phyloP scores from a whole-genome alignment of 179 eudicot genomes.

The Beta lomatogona region DNA sequence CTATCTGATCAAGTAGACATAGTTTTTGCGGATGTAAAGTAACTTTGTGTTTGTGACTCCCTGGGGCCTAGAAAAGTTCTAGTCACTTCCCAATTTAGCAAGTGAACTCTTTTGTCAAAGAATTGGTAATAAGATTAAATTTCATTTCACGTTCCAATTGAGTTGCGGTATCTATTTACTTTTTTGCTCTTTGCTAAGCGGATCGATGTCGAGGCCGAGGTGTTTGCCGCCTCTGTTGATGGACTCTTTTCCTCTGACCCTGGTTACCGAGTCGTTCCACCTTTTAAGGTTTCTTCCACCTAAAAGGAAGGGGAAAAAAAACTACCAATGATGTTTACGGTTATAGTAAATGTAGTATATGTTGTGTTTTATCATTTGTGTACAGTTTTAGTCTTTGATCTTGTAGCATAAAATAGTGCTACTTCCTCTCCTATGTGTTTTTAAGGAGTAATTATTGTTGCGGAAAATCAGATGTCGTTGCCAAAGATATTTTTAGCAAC shows the following conservation, averaged over 20 bases:
- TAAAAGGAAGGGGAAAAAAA: not conserved
- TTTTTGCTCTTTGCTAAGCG: constrained; percentile 53
- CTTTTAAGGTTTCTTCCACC: constrained; percentile 18
- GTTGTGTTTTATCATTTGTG: constrained; percentile 1
- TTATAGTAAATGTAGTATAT: not conserved
- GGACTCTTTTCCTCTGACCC: constrained; percentile 38
- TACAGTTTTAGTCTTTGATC: constrained; percentile 14
- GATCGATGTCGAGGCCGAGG: constrained; percentile 34
- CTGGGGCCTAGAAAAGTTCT: too few species aligned
- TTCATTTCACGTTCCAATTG: too few species aligned
- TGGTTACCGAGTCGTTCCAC: constrained; percentile 52
- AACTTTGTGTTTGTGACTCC: too few species aligned
- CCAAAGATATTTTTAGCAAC: too few species aligned
- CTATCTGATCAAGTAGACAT: too few species aligned
- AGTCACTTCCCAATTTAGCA: too few species aligned
- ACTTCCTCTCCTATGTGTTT: not conserved
- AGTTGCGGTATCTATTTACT: too few species aligned
- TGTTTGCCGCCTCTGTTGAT: constrained; percentile 21
- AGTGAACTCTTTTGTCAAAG: too few species aligned
- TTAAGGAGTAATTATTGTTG: constrained; percentile 1
- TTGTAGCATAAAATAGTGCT: constrained; percentile 2
- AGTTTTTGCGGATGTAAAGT: too few species aligned
- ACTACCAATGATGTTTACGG: not conserved
- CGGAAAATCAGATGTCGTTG: too few species aligned
- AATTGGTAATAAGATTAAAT: too few species aligned